Evolutionary conservation across 768 basidiomycete species (phyloP).

Genomic region (Rhizopogon salebrosus): DNA sequence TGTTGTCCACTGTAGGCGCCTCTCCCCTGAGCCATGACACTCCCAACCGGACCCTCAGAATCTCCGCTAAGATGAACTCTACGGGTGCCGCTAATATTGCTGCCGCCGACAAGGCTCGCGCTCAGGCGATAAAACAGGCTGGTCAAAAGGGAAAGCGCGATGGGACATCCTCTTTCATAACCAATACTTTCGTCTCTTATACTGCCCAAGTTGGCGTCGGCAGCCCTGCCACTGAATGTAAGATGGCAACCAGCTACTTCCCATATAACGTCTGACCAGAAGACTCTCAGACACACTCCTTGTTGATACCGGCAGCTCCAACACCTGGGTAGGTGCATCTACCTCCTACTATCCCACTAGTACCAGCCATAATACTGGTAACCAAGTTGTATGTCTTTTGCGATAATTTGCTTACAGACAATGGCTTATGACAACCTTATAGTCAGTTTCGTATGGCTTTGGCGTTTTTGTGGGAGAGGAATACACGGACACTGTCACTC

Average conservation of each 20-base stretch:
- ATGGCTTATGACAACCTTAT: background rate
- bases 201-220: constrained; percentile 23
- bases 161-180: constrained; percentile 3
- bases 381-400: constrained; percentile 12
- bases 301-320: constrained; percentile 29
- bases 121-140: constrained; percentile 4
- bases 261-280: background rate
- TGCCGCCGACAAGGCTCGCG: constrained; percentile 18
- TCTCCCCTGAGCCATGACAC: constrained; percentile 6
- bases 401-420: background rate
- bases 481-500: constrained; percentile 14
- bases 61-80: constrained; percentile 10
- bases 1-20: constrained; percentile 9
- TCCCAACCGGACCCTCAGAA: constrained; percentile 8
- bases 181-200: constrained; percentile 20
- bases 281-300: constrained; percentile 19
- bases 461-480: constrained; percentile 14
- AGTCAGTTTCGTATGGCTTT: constrained; percentile 16
- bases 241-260: background rate
- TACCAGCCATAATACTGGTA: constrained; percentile 15
- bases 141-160: constrained; percentile 4
- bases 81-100: constrained; percentile 6
- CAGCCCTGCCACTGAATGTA: constrained; percentile 22
- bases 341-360: constrained; percentile 12
- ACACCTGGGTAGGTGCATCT: constrained; percentile 27